Evolutionary conservation across 495 filamentous ascomycete species (phyloP).

Genomic region (Neurospora sp.): DNA sequence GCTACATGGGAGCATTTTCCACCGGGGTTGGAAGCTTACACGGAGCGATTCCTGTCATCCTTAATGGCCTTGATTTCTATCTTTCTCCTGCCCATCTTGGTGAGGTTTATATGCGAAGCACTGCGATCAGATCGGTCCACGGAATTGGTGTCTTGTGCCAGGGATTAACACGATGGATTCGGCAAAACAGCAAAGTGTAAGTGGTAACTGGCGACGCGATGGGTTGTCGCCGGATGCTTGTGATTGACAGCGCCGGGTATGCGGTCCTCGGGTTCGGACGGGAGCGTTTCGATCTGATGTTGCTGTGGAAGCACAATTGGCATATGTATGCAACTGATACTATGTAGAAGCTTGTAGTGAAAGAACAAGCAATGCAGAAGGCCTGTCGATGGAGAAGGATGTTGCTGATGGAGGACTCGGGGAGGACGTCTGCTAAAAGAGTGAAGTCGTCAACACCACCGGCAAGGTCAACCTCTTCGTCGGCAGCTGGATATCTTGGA

Average conservation of each 20-base stretch:
- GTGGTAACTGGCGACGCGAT: background rate
- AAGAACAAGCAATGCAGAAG: too few species aligned
- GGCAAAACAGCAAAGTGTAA: background rate
- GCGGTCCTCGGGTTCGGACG: background rate
- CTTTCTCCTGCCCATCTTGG: conserved; percentile 57
- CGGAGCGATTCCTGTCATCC: conserved; percentile 96
- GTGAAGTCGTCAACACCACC: background rate
- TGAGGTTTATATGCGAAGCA: background rate
- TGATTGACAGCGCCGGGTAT: background rate
- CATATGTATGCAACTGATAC: background rate
- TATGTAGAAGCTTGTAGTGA: background rate
- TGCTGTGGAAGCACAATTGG: background rate
- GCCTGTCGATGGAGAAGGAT: background rate
- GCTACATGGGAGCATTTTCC: conserved; percentile 79
- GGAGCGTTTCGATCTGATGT: background rate
- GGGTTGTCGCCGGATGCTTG: background rate
- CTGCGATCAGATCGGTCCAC: background rate
- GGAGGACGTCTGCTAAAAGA: background rate
- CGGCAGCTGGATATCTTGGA: background rate
- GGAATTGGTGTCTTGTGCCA: background rate
- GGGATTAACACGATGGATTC: background rate
- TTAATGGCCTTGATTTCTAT: conserved; percentile 99
- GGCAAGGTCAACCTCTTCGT: background rate
- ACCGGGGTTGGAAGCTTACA: conserved; percentile 59
- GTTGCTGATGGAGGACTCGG: background rate